Conservation (phyloP, 257 asterid species). For the Rhazya stricta region DNA sequence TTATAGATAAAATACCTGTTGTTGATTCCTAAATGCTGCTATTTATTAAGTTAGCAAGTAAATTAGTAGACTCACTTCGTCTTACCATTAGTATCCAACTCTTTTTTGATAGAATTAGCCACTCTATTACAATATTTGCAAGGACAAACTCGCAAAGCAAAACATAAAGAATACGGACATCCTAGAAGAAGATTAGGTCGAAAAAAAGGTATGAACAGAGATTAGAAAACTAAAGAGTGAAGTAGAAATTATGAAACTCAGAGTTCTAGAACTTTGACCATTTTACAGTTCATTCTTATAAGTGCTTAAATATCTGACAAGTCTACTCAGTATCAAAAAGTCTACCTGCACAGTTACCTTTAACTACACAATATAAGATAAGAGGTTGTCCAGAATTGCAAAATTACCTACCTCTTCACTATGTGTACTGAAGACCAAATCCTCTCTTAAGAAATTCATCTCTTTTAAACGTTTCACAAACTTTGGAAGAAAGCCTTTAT, state of each 20-base stretch:
- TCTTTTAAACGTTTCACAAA: conserved; percentile 66
- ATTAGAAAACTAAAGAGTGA: background rate
- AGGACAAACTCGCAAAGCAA: background rate
- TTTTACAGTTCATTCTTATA: background rate
- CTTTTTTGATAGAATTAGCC: background rate
- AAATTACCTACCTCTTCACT: conserved; percentile 67
- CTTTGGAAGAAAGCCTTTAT: conserved; percentile 75
- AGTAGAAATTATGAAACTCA: background rate
- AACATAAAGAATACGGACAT: background rate
- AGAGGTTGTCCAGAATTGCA: background rate
- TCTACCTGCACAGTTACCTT: background rate
- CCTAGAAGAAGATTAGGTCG: background rate
- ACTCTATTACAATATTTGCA: background rate
- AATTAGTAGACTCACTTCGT: background rate
- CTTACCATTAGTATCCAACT: background rate
- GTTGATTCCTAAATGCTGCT: background rate
- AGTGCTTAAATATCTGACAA: background rate
- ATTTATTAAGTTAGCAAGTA: background rate
- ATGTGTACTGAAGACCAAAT: conserved; percentile 70
- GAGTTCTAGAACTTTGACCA: background rate
- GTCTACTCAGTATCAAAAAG: background rate
- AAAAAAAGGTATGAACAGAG: background rate
- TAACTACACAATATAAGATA: background rate
- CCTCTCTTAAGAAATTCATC: conserved; percentile 77
- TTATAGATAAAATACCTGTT: background rate